Base-by-base conservation (phyloP, 306 rosid species). In the Sicyos baderoa region DNA sequence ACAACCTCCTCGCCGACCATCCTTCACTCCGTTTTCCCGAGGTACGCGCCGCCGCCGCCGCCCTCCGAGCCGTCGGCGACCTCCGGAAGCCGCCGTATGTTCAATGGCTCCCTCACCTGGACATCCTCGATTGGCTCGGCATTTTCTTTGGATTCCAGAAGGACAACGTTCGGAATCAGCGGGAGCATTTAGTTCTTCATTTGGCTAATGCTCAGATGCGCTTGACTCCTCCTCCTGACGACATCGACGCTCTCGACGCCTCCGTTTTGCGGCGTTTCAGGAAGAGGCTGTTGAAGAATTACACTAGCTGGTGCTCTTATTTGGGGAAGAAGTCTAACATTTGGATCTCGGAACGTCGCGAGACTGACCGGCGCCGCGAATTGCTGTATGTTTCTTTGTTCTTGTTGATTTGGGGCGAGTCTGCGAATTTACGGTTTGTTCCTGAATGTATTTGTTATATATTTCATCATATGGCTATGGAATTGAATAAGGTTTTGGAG, bases 131-230 rank as follows among this genome's bases (percentile, higher is more conserved):
- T 71, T 92, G 98, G 98, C 88, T 92, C 0, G 86, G 89, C 4
- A 82, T 89, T 27, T 87, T 89, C 79, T 92, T 92, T 48, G 89
- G 96, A 0, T 92, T 92, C 71, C 98, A 92, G 25, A 77, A 18
- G 45, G 95, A 89, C 72, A 92, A 85, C 83, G 98, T 89, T 7
- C 88, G 95, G 9, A 92, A 92, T 84, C 98, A 92, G 82, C 80
- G 98, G 16, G 98, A 92, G 81, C 98, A 92, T 69, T 73, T 92
- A 0, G 91, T 89, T 1, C 98, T 92, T 68, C 98, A 92, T 82
- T 86, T 92, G 3, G 96, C 95, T 15, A 92, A 92, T 76, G 93
- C 93, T 21, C 96, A 92, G 93, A 89, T 92, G 98, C 93, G 98
- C 9, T 86, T 89, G 56, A 80, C 80, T 6, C 95, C 95, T 72